A percentile compares a stretch with the other conserved stretches of the same genome.
Evolutionary conservation across 495 filamentous ascomycete species (phyloP).

Genomic region (Aspergillus carlsbadensis): DNA sequence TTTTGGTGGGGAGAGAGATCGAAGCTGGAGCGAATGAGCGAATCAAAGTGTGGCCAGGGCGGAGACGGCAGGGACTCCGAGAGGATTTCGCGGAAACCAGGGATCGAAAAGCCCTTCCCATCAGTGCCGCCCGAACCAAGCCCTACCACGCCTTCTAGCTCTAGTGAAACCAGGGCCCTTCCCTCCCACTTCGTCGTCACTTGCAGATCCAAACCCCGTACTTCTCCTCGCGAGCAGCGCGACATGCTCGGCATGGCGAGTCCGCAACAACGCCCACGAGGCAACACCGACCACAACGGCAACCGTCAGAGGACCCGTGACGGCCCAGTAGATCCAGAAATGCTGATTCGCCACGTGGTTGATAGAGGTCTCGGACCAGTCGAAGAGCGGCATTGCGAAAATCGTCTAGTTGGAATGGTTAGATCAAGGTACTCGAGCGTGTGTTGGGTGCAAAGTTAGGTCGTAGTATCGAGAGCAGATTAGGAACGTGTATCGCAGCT

Average conservation of each 20-base stretch:
- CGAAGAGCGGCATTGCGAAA: slow-evolving; percentile 9
- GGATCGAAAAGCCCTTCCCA: too few relatives aligned
- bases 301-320: background rate
- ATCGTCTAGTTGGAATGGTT: background rate
- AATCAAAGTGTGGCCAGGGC: slow-evolving; percentile 3
- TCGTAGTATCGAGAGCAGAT: background rate
- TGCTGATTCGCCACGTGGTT: background rate
- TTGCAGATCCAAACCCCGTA: too few relatives aligned
- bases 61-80: slow-evolving; percentile 4
- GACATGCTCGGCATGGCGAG: too few relatives aligned
- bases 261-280: background rate
- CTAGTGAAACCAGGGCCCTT: too few relatives aligned
- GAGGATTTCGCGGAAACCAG: background rate
- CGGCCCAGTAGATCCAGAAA: slow-evolving; percentile 4
- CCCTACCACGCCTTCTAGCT: too few relatives aligned
- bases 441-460: background rate
- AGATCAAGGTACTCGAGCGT: too few relatives aligned
- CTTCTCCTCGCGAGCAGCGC: too few relatives aligned
- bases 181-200: too few relatives aligned
- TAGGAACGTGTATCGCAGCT: too few relatives aligned
- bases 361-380: background rate
- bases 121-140: too few relatives aligned
- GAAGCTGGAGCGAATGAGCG: slow-evolving; percentile 10
- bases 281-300: background rate
- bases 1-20: background rate